Conservation (phyloP, 176 grass and related monocot genomes). For the Phoenix roebelenii region DNA sequence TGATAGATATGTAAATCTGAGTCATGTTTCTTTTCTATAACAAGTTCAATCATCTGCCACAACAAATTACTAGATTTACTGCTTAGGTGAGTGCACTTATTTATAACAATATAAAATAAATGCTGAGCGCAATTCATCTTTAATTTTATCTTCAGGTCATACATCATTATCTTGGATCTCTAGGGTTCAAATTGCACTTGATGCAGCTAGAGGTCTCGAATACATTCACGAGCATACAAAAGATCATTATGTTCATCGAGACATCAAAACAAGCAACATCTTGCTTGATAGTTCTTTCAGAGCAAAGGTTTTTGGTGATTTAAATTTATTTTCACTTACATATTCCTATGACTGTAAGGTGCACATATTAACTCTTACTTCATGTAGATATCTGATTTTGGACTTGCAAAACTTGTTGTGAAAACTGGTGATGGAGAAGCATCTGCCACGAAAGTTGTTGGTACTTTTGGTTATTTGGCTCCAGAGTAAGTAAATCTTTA, state of each 20-base stretch:
- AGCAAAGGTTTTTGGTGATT: constrained; percentile 54
- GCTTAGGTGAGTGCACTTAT: no score
- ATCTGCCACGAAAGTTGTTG: constrained; percentile 95
- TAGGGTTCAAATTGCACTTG: constrained; percentile 90
- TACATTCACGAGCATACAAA: constrained; percentile 99
- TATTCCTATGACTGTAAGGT: no score
- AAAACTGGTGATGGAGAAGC: constrained; percentile 80
- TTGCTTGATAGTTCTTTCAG: constrained; percentile 85
- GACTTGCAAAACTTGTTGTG: constrained; percentile 92
- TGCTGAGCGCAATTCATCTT: not conserved
- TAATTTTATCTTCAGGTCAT: constrained; percentile 39
- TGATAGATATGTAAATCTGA: no score
- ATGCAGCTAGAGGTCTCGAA: constrained; percentile 93
- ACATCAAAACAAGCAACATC: constrained; percentile 98
- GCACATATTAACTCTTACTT: no score
- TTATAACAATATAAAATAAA: no score
- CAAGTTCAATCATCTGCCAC: no score
- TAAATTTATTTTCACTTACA: no score
- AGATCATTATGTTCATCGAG: constrained; percentile 97
- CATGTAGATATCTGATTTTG: constrained; percentile 92
- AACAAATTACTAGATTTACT: no score
- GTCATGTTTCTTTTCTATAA: no score
- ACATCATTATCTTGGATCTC: constrained; percentile 92
- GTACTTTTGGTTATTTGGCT: constrained; percentile 95
- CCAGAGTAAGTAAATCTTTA: constrained; percentile 65